Evolutionary conservation across 179 eudicot genomes (phyloP), one percentile per base, ranked within the genome.

Genomic region (Carnegiea gigantea): DNA sequence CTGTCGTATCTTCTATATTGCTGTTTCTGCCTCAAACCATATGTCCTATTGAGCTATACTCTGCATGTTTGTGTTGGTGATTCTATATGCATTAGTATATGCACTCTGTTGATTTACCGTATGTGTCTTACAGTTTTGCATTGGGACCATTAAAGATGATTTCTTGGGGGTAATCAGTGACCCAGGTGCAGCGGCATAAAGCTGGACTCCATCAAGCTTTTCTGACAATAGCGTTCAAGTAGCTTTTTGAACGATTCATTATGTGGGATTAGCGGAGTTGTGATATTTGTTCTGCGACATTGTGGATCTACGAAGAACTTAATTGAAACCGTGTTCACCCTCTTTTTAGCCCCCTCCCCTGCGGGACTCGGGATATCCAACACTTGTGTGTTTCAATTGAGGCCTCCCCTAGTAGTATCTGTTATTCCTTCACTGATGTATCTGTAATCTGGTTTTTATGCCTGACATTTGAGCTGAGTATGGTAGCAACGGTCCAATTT

Each of bases 111-210:
- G 9, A 17, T 70, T 70, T 70, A 70, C 73, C 21, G 11, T 17
- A 21, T 5, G n/a, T 70, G 43, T 30, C 38, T 26, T 36, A 36
- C 73, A 70, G 73, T 70, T 70, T 33, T 70, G 73, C 73, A 70
- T 70, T 36, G 73, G 73, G 21, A 70, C 73, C 44, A 70, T 70
- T 3, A 70, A 70, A 17, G 73, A 70, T 17, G 73, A 70, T 70
- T 70, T 70, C 73, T 70, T 70, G 46, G 73, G 73, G 0, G 73
- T 70, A 26, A 36, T 70, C 10, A 70, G 73, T 18, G 73, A 70
- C 73, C 73, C 44, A 33, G 46, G 73, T 18, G 73, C 73, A 70
- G n/a, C 46, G 0, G 46, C 46, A 70, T 36, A 36, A 36, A 17
- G 26, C 73, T 70, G n/a, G 38, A 33, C 23, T 30, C 12, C 17